Evolutionary conservation across 352 stramenopile genomes (phyloP).

Genomic region (Pythium guiyangense): DNA sequence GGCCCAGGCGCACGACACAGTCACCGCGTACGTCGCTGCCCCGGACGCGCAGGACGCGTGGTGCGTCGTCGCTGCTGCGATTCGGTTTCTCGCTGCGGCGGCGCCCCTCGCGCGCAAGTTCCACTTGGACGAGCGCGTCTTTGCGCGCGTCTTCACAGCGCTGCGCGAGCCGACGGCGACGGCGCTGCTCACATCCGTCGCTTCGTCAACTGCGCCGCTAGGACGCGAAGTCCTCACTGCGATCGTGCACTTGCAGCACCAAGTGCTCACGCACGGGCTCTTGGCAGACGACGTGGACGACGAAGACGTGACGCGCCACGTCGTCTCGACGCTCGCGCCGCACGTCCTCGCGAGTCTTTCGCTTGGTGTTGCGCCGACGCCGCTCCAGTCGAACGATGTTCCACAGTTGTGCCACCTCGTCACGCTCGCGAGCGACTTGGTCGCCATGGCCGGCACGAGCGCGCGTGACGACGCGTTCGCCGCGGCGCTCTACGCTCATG

Average conservation of each 20-base stretch:
- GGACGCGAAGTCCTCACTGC: slow-evolving; percentile 19
- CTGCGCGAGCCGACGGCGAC: slow-evolving; percentile 19
- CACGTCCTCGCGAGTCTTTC: neutral
- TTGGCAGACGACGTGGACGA: slow-evolving; percentile 52
- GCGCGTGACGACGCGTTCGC: slow-evolving; percentile 25
- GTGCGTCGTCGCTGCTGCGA: slow-evolving; percentile 20
- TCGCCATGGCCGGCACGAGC: slow-evolving; percentile 13
- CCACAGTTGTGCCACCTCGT: slow-evolving; percentile 15
- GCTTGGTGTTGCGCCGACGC: neutral
- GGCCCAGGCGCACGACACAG: slow-evolving; percentile 23
- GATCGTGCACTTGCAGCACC: slow-evolving; percentile 24
- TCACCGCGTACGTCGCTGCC: slow-evolving; percentile 7
- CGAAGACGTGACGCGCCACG: slow-evolving; percentile 25
- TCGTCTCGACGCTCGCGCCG: slow-evolving; percentile 16
- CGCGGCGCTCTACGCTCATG: slow-evolving; percentile 31
- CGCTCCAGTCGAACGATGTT: neutral
- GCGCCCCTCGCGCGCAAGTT: slow-evolving; percentile 45
- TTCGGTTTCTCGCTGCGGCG: slow-evolving; percentile 46
- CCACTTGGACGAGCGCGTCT: slow-evolving; percentile 28
- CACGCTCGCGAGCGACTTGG: slow-evolving; percentile 9
- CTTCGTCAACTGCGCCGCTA: slow-evolving; percentile 5
- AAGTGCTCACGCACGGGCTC: slow-evolving; percentile 25
- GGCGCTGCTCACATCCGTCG: neutral
- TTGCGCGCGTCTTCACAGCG: slow-evolving; percentile 27
- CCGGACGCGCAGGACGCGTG: neutral